Percentiles rank a stretch among this genome's conserved stretches.
These are phyloP conservation scores for Ogataea populi-albae DNA, from an alignment of 805 yeast species.

Conservation along the genomic window DNA sequence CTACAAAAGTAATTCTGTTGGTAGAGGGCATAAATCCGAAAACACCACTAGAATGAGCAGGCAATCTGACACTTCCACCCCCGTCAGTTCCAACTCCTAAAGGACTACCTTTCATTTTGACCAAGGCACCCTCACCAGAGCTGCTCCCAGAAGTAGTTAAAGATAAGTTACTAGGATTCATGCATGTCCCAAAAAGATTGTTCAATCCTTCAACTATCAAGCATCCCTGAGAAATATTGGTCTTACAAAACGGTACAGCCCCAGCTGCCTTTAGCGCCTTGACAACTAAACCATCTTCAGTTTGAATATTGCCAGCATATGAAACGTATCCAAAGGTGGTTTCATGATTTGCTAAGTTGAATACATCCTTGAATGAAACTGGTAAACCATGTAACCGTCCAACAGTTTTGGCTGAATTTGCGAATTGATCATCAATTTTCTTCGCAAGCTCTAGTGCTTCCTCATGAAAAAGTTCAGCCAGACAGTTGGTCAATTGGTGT, in stretches of 20 bases:
- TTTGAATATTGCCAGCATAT: conserved; percentile 9
- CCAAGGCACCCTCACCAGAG: conserved; percentile 60
- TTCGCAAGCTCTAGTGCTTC: conserved; percentile 23
- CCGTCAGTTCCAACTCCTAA: conserved; percentile 62
- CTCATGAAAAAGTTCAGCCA: conserved; percentile 25
- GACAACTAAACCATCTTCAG: conserved; percentile 21
- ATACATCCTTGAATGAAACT: conserved; percentile 54
- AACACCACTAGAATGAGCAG: conserved; percentile 52
- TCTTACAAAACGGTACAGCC: conserved; percentile 46
- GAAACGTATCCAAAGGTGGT: conserved; percentile 20
- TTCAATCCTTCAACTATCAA: conserved; percentile 56
- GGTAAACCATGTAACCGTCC: conserved; percentile 30
- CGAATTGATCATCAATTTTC: conserved; percentile 16
- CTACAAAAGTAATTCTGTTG: conserved; percentile 32
- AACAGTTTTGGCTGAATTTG: conserved; percentile 11
- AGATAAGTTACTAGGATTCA: conserved; percentile 48
- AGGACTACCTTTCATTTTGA: conserved; percentile 51
- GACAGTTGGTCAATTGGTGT: conserved; percentile 28
- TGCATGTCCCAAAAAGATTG: conserved; percentile 47
- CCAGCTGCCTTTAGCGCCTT: conserved; percentile 15
- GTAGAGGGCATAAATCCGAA: conserved; percentile 54
- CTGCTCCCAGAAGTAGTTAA: conserved; percentile 60
- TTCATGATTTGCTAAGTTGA: conserved; percentile 36
- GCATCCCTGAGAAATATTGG: conserved; percentile 52
- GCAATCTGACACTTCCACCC: conserved; percentile 59